These are phyloP conservation scores for Yamagishiella unicocca DNA, from an alignment of 139 green algal species.

Conservation along the genomic window DNA sequence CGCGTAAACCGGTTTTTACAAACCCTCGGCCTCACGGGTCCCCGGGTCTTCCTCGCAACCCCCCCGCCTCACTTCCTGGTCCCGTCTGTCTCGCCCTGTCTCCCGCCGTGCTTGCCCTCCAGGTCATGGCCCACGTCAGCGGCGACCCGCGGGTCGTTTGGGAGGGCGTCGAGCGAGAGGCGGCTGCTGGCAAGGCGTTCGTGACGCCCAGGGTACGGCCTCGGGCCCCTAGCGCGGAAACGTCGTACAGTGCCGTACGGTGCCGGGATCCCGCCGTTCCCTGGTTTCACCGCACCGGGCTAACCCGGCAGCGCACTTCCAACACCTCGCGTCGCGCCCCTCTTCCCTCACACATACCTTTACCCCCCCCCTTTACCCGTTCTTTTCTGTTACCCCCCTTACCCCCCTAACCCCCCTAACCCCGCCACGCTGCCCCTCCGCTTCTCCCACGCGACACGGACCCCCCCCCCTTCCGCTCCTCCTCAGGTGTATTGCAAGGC, in stretches of 20 bases:
- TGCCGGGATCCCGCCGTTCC: too few species aligned
- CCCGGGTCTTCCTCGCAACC: background rate
- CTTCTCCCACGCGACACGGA: too few species aligned
- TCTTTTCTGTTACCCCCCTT: background rate
- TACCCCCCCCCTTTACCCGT: background rate
- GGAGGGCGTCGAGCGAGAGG: slow-evolving; percentile 42
- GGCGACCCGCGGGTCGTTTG: slow-evolving; percentile 36
- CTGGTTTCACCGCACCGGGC: too few species aligned
- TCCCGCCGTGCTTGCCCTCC: background rate
- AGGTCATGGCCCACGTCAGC: slow-evolving; percentile 44
- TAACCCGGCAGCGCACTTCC: too few species aligned
- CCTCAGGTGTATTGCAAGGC: slow-evolving; percentile 24
- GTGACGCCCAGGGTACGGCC: slow-evolving; percentile 30
- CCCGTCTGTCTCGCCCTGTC: too few species aligned
- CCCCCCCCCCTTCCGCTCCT: background rate
- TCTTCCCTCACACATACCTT: background rate
- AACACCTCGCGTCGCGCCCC: too few species aligned
- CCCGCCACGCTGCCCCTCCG: too few species aligned
- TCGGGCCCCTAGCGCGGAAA: background rate
- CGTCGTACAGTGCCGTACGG: too few species aligned
- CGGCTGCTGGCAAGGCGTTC: slow-evolving; percentile 44
- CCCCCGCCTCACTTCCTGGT: too few species aligned
- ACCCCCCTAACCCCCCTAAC: too few species aligned
- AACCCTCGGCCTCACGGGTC: too few species aligned
- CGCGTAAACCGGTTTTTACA: too few species aligned